Evolutionary conservation across 192 early-diverging fungal genomes (phyloP).

Genomic region (Lunasporangiospora selenospora): DNA sequence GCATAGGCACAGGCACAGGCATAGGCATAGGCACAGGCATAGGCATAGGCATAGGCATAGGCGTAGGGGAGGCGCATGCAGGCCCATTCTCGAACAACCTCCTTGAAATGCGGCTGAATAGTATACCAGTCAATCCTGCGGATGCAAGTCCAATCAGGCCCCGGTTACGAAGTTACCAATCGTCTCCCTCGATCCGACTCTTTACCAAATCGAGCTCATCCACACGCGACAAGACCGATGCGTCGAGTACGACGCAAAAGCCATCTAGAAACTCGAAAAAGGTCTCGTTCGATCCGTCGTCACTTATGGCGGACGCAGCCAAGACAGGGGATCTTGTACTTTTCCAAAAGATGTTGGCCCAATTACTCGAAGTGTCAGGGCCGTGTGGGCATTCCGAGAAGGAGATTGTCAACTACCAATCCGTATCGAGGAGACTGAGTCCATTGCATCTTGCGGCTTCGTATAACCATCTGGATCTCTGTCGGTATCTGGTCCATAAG

Average conservation of each 20-base stretch:
- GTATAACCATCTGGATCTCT: constrained; percentile 40
- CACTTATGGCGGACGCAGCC: constrained; percentile 42
- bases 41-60: neutral
- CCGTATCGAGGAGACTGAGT: constrained; percentile 32
- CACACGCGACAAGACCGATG: neutral
- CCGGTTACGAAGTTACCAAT: constrained; percentile 40
- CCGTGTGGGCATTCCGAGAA: no score
- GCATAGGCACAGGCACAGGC: neutral
- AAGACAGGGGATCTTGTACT: constrained; percentile 31
- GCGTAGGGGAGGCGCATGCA: neutral
- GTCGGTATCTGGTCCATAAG: constrained; percentile 22
- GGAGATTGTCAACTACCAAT: constrained; percentile 41
- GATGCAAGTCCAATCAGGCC: constrained; percentile 23
- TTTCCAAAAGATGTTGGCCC: constrained; percentile 25
- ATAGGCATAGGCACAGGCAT: neutral
- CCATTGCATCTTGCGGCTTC: constrained; percentile 38
- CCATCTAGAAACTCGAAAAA: constrained; percentile 5
- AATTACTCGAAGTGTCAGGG: constrained; percentile 8
- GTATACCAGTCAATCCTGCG: neutral
- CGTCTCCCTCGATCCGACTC: constrained; percentile 39
- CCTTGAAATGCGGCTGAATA: no score
- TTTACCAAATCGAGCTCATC: neutral
- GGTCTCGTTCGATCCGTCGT: constrained; percentile 38
- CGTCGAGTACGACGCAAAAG: constrained; percentile 2
- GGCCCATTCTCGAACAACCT: no score